These are phyloP conservation scores for Blastosporella zonata DNA, from an alignment of 1,284 basidiomycete genomes.

Conservation along the genomic window DNA sequence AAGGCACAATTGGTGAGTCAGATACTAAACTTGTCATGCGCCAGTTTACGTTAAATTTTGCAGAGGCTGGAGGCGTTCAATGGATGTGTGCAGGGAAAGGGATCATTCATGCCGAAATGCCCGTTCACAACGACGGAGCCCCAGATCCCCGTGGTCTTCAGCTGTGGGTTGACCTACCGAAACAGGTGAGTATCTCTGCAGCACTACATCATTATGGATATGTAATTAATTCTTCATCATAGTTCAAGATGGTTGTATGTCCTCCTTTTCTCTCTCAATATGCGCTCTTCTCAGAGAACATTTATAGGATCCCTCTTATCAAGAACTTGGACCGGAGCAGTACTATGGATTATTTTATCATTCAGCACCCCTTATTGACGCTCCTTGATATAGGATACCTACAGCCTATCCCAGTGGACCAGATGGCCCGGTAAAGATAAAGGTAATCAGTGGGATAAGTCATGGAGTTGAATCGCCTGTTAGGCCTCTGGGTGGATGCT, in stretches of 20 bases:
- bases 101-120: constrained; percentile 91
- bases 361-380: not conserved
- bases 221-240: constrained; percentile 2
- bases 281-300: not conserved
- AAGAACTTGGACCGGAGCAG: constrained; percentile 67
- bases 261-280: not conserved
- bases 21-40: not conserved
- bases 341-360: constrained; percentile 24
- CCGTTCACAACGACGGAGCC: constrained; percentile 64
- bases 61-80: constrained; percentile 82
- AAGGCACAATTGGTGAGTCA: constrained; percentile 59
- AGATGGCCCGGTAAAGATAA: constrained; percentile 72
- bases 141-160: constrained; percentile 82
- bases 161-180: constrained; percentile 93
- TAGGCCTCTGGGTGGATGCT: constrained; percentile 86
- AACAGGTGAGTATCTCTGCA: constrained; percentile 43
- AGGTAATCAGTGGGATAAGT: constrained; percentile 87
- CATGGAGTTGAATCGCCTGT: constrained; percentile 87
- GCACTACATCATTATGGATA: constrained; percentile 18
- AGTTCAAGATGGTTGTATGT: constrained; percentile 81
- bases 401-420: constrained; percentile 69
- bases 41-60: not conserved
- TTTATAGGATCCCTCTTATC: constrained; percentile 68
- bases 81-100: constrained; percentile 90
- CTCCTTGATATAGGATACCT: constrained; percentile 53